A percentile compares a stretch with the other conserved stretches of the same genome.
These are phyloP conservation scores for Dactylonectria estremocensis DNA, from an alignment of 2,329 filamentous ascomycete species.

Conservation along the genomic window DNA sequence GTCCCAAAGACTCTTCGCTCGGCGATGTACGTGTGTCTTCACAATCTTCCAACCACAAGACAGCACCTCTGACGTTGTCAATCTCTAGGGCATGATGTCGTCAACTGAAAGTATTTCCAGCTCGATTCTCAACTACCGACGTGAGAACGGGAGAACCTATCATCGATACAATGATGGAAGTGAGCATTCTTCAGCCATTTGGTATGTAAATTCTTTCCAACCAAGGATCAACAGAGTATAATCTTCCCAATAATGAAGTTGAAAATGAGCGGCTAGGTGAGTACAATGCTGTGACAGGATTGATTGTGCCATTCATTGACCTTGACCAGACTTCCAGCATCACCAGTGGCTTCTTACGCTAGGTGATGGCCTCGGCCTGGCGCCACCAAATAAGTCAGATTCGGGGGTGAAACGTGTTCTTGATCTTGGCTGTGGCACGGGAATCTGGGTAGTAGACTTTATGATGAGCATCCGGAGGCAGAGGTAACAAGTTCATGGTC, in stretches of 20 bases:
- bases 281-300: too few species aligned
- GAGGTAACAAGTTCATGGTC: background rate
- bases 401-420: slow-evolving; percentile 22
- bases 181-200: background rate
- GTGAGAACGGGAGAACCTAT: slow-evolving; percentile 32
- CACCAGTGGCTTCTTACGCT: slow-evolving; percentile 14
- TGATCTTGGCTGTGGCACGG: background rate
- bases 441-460: slow-evolving; percentile 11
- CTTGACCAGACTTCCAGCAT: slow-evolving; percentile 14
- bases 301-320: background rate
- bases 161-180: slow-evolving; percentile 29
- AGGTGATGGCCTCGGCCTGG: slow-evolving; percentile 14
- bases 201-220: too few species aligned
- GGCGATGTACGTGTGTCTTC: background rate
- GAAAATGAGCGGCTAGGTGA: slow-evolving; percentile 26
- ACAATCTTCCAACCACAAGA: background rate
- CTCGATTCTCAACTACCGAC: slow-evolving; percentile 19
- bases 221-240: background rate
- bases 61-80: background rate
- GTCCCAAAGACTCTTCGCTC: background rate
- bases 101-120: slow-evolving; percentile 25
- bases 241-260: slow-evolving; percentile 22
- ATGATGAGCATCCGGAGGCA: slow-evolving; percentile 23
- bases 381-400: slow-evolving; percentile 5
- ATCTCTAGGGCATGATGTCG: slow-evolving; percentile 7